Evolutionary conservation across 345 rosid species (phyloP), one percentile per base, ranked within the genome.

Genomic region (Angophora floribunda): DNA sequence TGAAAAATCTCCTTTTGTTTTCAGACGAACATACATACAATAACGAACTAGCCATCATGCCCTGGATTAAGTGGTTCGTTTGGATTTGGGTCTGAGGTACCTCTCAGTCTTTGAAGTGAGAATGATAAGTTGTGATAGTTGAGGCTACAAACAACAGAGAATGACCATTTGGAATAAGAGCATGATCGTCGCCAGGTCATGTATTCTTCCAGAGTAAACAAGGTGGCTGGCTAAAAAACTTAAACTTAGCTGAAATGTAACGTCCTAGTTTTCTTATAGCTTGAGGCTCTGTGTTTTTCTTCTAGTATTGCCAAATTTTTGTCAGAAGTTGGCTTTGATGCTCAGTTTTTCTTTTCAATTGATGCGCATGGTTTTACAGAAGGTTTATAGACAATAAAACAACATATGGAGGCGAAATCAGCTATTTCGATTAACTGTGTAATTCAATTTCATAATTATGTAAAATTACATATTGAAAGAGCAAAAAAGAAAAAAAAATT

Each of bases 1-100:
- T 13, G 78, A 9, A 51, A 19, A 36, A 51, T 30, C 87, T 51
- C 44, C 47, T 87, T 50, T 17, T 32, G 15, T 86, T 61, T 41
- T 70, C 82, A 95, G 99, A 95, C 95, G 79, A 97, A 96, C 91
- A 97, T 97, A 85, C 96, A 96, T 95, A 88, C 92, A 96, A 95
- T 95, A 97, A 96, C 53, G 98, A 96, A 91, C 93, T 96, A 44
- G 98, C 95, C 13, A 96, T 97, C 51, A 97, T 97, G 99, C 98
- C 99, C 7, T 86, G 87, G 98, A 96, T 75, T 89, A 98, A 93
- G 93, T 94, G 17, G 93, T 94, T 88, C 93, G 95, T 85, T 52
- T 96, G 93, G 99, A 97, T 93, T 96, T 98, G 99, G 87, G 95
- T 86, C 88, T 99, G 51, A 91, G 98, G 6, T 97, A 96, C 86